Base-by-base conservation (phyloP, 2,329 filamentous ascomycete species). In the Colletotrichum navitas region DNA sequence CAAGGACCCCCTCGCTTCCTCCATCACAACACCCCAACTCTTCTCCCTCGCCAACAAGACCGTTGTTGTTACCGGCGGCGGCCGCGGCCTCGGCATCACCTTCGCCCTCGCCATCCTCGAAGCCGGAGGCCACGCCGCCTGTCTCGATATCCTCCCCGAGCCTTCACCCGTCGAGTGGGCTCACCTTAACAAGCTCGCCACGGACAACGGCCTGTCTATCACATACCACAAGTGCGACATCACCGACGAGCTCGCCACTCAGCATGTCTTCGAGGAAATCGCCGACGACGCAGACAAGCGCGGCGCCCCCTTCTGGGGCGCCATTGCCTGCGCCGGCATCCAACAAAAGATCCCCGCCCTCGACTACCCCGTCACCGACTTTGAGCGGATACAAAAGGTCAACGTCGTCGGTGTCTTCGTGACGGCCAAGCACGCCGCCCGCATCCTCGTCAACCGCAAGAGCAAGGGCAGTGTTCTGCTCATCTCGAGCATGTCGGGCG, bases 381-480 rank as follows among this genome's bases (percentile, higher is more conserved):
- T 91, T 85, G 86, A 90, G 76, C 88, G 91, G 79, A 90, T 93
- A 76, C 83, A 93, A 77, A 85, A 90, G 77, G 90, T 92, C 74
- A 92, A 94, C 79, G 82, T 93, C 75, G 92, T 86, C 60, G 92
- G 92, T n/a, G 89, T 87, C 34, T 91, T 90, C 80, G 85, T 91
- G 79, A 92, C 91, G 76, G 91, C 91, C 71, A 91, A 92, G 82
- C 90, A 91, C 68, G 88, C 91, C 34, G 92, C 91, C 63, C 85
- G 88, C 72, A 87, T 91, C 47, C 78, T 88, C 75, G 79, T 82
- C n/a, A 79, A 81, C 59, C 80, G 79, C 56, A 80, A 82, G 10
- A 79, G 76, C 0, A 78, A 80, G 1, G 86, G 85, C 0, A 86
- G 83, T 69, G 86, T 88, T 56, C 83, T 87, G 16, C 82, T 88